phyloP scores from a whole-genome alignment of 2,329 filamentous ascomycete genomes.

The Fusarium denticulatum region DNA sequence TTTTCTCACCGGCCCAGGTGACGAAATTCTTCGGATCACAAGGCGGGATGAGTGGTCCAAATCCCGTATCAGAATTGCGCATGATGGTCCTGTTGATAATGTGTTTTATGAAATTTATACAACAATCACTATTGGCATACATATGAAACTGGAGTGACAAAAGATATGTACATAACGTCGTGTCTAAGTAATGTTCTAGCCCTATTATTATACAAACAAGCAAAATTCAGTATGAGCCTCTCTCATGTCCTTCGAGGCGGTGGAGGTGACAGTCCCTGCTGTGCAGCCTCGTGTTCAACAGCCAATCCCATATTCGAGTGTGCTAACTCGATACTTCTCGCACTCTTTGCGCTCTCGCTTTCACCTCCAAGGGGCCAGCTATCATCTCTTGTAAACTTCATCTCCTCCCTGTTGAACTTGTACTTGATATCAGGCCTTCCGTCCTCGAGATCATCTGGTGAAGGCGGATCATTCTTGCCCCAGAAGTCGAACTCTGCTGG shows the following conservation, averaged over 20 bases:
- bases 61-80: neutral
- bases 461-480: constrained; percentile 8
- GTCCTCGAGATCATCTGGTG: constrained; percentile 6
- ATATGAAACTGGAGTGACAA: neutral
- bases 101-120: neutral
- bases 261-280: constrained; percentile 39
- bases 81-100: neutral
- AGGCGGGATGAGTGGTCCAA: accelerated
- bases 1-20: neutral
- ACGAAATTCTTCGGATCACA: neutral
- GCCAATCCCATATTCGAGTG: constrained; percentile 37
- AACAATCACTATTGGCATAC: neutral
- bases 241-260: constrained; percentile 33
- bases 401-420: neutral
- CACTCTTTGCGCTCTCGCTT: constrained; percentile 24
- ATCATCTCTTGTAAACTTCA: constrained; percentile 18
- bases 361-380: constrained; percentile 28
- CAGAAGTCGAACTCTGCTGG: constrained; percentile 28
- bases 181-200: constrained; percentile 15
- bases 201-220: constrained; percentile 23
- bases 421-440: neutral
- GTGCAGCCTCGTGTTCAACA: constrained; percentile 31
- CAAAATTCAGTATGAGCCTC: constrained; percentile 4
- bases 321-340: constrained; percentile 31
- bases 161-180: constrained; percentile 21